These are phyloP conservation scores for Chlorencoelia australis DNA, from an alignment of 2,329 filamentous ascomycete genomes.

Conservation along the genomic window DNA sequence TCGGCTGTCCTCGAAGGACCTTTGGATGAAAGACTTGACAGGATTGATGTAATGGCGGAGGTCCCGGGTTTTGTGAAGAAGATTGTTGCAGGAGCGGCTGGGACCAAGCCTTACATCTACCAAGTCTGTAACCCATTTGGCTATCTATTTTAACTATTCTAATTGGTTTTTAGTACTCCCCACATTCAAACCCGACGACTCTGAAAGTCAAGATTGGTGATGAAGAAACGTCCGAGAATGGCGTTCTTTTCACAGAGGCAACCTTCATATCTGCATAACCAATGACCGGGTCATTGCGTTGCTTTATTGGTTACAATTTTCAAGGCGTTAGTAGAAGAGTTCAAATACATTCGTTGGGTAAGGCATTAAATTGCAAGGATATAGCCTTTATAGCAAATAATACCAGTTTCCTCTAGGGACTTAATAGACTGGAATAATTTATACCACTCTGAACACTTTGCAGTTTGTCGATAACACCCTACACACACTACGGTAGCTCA, in stretches of 20 bases:
- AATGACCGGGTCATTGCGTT: constrained; percentile 3
- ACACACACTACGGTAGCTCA: too few relatives aligned
- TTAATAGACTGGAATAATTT: too few relatives aligned
- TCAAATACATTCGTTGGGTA: constrained; percentile 23
- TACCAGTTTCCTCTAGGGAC: too few relatives aligned
- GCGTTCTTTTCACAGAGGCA: constrained; percentile 74
- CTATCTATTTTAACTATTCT: constrained; percentile 9
- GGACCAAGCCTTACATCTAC: constrained; percentile 96
- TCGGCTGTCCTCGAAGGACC: constrained; percentile 59
- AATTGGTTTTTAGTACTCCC: constrained; percentile 50
- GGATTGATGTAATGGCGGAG: constrained; percentile 93
- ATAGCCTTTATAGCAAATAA: too few relatives aligned
- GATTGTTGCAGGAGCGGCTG: constrained; percentile 78
- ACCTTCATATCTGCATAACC: constrained; percentile 73
- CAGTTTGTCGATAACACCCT: too few relatives aligned
- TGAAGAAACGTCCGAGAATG: constrained; percentile 67
- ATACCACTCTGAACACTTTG: too few relatives aligned
- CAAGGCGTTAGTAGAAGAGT: constrained; percentile 21
- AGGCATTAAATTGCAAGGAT: too few relatives aligned
- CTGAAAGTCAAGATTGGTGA: constrained; percentile 82
- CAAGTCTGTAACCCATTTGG: constrained; percentile 48
- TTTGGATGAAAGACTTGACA: constrained; percentile 63
- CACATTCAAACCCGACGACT: constrained; percentile 49
- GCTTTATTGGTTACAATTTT: constrained; percentile 10
- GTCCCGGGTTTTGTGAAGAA: constrained; percentile 92